Evolutionary conservation across 2,329 filamentous ascomycete species (phyloP).

Genomic region (Phyllosticta citribraziliensis): DNA sequence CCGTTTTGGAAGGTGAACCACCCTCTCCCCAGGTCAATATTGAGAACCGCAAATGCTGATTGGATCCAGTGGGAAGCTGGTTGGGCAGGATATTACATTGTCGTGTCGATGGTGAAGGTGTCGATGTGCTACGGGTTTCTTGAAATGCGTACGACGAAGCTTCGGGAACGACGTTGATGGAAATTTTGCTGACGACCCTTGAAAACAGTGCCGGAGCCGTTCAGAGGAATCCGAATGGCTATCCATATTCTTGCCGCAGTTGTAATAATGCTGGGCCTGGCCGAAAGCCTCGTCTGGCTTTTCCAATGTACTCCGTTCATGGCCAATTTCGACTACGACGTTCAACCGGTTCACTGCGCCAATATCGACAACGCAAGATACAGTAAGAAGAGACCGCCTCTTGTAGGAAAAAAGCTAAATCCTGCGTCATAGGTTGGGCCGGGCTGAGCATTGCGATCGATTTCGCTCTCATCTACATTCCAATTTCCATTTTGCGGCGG

Average conservation of each 20-base stretch:
- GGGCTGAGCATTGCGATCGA: slow-evolving; percentile 7
- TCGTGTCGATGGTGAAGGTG: slow-evolving; percentile 7
- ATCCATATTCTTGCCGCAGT: not conserved
- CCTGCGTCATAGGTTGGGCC: not conserved
- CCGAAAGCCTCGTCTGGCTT: slow-evolving; percentile 3
- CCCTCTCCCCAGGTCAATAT: not conserved
- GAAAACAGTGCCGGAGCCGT: slow-evolving; percentile 2
- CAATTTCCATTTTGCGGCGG: slow-evolving; percentile 5
- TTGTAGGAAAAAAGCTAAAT: not conserved
- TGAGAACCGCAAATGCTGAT: not conserved
- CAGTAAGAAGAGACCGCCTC: not conserved
- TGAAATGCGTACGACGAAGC: slow-evolving; percentile 1
- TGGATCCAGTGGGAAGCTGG: not conserved
- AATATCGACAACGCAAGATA: slow-evolving; percentile 6
- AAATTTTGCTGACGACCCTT: not conserved
- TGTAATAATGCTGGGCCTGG: slow-evolving; percentile 5
- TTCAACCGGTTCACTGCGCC: not conserved
- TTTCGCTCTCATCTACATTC: slow-evolving; percentile 4
- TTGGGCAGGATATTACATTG: slow-evolving; percentile 8
- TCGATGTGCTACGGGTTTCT: slow-evolving; percentile 9
- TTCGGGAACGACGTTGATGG: too few species aligned
- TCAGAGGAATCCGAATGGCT: not conserved
- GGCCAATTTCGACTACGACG: slow-evolving; percentile 6
- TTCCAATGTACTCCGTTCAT: slow-evolving; percentile 9
- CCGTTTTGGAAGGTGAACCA: slow-evolving; percentile 6